phyloP scores from a whole-genome alignment of 148 eudicot species.

The Camellia granthamiana region DNA sequence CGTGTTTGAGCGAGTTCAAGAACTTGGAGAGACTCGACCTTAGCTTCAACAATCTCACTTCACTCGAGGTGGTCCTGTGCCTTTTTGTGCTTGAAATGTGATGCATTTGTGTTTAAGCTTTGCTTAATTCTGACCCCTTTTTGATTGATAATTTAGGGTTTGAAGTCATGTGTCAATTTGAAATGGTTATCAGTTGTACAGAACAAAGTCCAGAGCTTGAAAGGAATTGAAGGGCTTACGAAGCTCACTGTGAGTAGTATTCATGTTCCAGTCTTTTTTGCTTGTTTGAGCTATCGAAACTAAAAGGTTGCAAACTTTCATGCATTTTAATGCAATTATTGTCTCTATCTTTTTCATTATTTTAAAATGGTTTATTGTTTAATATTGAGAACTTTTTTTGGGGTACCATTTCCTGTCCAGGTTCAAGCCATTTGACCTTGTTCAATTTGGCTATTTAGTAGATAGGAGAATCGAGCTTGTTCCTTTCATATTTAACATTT shows the following conservation, averaged over 20 bases:
- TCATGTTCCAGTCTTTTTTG: neutral
- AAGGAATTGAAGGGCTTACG: conserved; percentile 70
- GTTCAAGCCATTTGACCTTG: neutral
- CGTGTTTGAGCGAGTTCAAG: conserved; percentile 67
- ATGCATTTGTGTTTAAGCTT: neutral
- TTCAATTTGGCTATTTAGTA: neutral
- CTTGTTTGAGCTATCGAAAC: neutral
- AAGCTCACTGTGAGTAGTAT: conserved; percentile 64
- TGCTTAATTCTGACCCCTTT: neutral
- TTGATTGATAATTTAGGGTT: conserved; percentile 39
- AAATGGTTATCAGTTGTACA: conserved; percentile 85
- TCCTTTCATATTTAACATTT: neutral
- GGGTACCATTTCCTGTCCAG: too few relatives aligned
- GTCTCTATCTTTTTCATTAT: neutral
- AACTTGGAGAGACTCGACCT: conserved; percentile 80
- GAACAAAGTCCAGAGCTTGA: conserved; percentile 79
- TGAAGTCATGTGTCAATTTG: conserved; percentile 69
- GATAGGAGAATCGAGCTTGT: neutral
- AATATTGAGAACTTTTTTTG: neutral
- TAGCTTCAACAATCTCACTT: conserved; percentile 62
- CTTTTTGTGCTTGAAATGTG: neutral
- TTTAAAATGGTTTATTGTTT: neutral
- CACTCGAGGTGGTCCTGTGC: conserved; percentile 52
- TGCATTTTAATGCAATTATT: neutral
- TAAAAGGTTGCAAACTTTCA: neutral